Conservation (phyloP, 148 eudicot species). For the Rhododendron ovatum region DNA sequence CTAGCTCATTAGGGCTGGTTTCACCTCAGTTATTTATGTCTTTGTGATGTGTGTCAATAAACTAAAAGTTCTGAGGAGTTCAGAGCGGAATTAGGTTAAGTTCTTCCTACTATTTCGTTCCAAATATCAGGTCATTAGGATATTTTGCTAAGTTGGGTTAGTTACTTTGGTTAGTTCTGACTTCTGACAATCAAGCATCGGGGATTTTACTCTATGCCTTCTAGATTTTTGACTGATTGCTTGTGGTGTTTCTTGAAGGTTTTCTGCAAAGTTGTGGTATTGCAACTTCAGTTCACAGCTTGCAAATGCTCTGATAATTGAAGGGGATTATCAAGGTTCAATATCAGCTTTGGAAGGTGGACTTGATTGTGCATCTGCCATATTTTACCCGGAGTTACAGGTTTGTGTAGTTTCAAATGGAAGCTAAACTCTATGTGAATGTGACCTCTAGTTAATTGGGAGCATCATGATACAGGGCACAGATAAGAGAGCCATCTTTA, state of each 20-base stretch:
- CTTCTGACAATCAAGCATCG: neutral
- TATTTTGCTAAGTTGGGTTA: neutral
- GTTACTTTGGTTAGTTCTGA: neutral
- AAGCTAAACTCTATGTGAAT: neutral
- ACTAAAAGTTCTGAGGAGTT: neutral
- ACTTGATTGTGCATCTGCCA: conserved; percentile 54
- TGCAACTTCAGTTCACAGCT: conserved; percentile 97
- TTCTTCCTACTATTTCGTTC: neutral
- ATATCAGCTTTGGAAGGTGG: conserved; percentile 64
- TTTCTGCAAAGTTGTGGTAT: conserved; percentile 76
- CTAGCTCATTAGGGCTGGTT: neutral
- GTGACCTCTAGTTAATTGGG: neutral
- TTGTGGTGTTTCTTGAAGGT: conserved; percentile 40
- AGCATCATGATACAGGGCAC: neutral
- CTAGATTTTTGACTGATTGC: neutral
- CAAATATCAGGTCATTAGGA: neutral
- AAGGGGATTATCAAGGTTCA: conserved; percentile 85
- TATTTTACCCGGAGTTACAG: conserved; percentile 92
- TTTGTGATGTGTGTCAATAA: neutral
- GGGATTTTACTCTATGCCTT: neutral
- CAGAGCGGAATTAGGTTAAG: neutral
- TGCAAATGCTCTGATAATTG: conserved; percentile 82
- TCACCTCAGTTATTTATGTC: neutral
- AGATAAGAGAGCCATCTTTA: conserved; percentile 7
- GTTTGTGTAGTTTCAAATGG: conserved; percentile 35